Conservation (phyloP, 2,329 filamentous ascomycete species). For the Bipolaris gigantea region DNA sequence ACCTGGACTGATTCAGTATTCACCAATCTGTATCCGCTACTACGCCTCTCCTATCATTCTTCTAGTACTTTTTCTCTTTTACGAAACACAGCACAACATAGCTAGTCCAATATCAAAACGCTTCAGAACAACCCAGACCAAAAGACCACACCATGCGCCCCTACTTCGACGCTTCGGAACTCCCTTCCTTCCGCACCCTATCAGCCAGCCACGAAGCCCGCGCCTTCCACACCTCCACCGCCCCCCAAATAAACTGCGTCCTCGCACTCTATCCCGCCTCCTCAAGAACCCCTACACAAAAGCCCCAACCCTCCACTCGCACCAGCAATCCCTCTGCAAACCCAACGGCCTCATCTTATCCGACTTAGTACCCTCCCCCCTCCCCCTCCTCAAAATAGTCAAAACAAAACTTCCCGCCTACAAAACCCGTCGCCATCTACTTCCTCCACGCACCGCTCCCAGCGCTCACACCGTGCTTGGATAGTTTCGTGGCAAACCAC, state of each 20-base stretch:
- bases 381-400: constrained; percentile 23
- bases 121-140: not conserved
- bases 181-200: constrained; percentile 3
- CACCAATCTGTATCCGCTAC: not conserved
- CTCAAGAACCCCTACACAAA: too few species aligned
- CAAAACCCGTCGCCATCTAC: constrained; percentile 32
- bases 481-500: constrained; percentile 22
- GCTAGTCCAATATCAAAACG: not conserved
- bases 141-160: not conserved
- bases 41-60: not conserved
- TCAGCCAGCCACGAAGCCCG: not conserved
- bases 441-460: constrained; percentile 24
- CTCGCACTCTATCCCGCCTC: not conserved
- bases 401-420: constrained; percentile 27
- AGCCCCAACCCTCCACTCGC: not conserved
- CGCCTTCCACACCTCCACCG: not conserved
- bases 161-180: constrained; percentile 15
- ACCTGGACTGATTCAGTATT: not conserved
- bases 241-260: not conserved
- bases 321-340: not conserved
- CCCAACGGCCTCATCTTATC: too few species aligned
- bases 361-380: too few species aligned
- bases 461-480: constrained; percentile 19
- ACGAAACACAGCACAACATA: not conserved
- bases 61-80: not conserved